These are phyloP conservation scores for Amphirosellinia nigrospora DNA, from an alignment of 495 filamentous ascomycete species.

Conservation along the genomic window DNA sequence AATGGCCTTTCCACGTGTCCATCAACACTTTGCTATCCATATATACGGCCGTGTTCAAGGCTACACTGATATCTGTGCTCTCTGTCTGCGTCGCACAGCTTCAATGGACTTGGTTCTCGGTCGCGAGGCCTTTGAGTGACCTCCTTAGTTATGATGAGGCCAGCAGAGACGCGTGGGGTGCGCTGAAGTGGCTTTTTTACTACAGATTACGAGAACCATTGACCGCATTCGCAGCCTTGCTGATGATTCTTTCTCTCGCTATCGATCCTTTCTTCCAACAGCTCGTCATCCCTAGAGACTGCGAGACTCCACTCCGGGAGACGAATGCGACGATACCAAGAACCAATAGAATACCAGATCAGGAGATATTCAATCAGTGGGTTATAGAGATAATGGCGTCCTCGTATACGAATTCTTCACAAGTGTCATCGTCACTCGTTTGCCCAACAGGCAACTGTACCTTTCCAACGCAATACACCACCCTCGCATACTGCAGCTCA, in stretches of 20 bases:
- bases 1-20: neutral
- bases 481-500: neutral
- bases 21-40: neutral
- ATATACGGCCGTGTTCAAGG: neutral
- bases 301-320: neutral
- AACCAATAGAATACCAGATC: too few relatives aligned
- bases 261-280: neutral
- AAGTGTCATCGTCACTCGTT: too few relatives aligned
- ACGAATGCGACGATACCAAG: neutral
- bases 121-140: neutral
- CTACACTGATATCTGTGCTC: neutral
- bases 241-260: neutral
- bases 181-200: neutral
- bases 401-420: neutral
- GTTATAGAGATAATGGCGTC: neutral
- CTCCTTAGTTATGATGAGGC: neutral
- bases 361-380: neutral
- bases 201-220: neutral
- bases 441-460: conserved; percentile 1
- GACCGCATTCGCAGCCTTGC: neutral
- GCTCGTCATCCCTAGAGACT: neutral
- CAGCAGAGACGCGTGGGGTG: neutral
- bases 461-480: neutral
- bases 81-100: neutral
- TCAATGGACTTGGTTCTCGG: neutral